Conservation (phyloP, 148 eudicot species). For the Agrostemma githago region DNA sequence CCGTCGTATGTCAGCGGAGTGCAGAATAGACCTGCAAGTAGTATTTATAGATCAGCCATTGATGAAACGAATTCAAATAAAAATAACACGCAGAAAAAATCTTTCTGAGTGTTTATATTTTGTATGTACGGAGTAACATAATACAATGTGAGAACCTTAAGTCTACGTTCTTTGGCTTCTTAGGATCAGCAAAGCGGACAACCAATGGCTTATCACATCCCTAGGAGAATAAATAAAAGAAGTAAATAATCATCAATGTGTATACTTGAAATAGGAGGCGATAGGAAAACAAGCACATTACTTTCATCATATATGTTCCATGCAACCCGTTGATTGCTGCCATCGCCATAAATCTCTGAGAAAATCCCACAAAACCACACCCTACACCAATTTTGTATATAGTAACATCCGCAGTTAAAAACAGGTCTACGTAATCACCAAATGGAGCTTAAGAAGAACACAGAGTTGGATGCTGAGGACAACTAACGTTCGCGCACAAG, state of each 20-base stretch:
- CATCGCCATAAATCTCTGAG: constrained; percentile 77
- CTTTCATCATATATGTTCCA: constrained; percentile 76
- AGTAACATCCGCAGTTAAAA: background rate
- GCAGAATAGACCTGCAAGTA: constrained; percentile 39
- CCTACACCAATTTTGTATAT: constrained; percentile 35
- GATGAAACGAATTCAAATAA: background rate
- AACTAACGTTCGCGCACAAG: background rate
- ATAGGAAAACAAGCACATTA: constrained; percentile 31
- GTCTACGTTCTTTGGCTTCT: constrained; percentile 76
- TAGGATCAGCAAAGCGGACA: constrained; percentile 97
- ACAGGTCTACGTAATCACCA: background rate
- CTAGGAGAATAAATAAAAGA: constrained; percentile 30
- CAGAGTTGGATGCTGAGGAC: background rate
- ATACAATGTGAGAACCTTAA: constrained; percentile 37
- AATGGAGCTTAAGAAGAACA: constrained; percentile 10
- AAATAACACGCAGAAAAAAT: background rate
- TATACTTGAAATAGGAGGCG: constrained; percentile 9
- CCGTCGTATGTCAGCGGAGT: constrained; percentile 30
- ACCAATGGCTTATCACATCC: constrained; percentile 81
- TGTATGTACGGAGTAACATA: background rate
- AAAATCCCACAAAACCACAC: constrained; percentile 66
- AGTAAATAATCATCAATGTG: constrained; percentile 14
- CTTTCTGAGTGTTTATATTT: background rate
- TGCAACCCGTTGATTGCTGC: constrained; percentile 81
- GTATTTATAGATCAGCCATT: constrained; percentile 3